phyloP scores from a whole-genome alignment of 2,329 filamentous ascomycete species.

The Anisogramma anomala region DNA sequence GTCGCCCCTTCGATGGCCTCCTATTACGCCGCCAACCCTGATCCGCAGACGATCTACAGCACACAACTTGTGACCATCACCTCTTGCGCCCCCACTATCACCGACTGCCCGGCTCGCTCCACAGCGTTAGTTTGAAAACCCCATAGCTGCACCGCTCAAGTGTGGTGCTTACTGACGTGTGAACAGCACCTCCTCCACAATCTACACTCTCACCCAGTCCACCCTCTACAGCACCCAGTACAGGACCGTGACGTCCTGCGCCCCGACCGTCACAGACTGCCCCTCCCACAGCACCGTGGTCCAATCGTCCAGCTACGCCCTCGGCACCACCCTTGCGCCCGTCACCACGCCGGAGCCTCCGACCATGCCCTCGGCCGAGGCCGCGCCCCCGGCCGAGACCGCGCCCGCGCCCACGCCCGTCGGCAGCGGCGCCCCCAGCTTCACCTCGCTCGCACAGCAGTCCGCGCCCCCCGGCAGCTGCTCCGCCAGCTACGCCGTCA shows the following conservation, averaged over 20 bases:
- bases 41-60: constrained; percentile 39
- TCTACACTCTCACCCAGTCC: constrained; percentile 50
- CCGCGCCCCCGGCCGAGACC: constrained; percentile 26
- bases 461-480: constrained; percentile 22
- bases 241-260: constrained; percentile 51
- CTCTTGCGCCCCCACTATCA: constrained; percentile 42
- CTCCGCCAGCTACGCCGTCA: constrained; percentile 31
- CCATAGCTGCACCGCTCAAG: too few species aligned
- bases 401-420: constrained; percentile 23
- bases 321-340: constrained; percentile 27
- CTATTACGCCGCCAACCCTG: constrained; percentile 14
- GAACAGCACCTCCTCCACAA: constrained; percentile 38
- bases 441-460: constrained; percentile 13
- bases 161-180: neutral
- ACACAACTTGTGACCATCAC: constrained; percentile 51
- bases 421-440: constrained; percentile 11
- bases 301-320: constrained; percentile 25
- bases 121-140: constrained; percentile 21
- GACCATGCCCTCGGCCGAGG: constrained; percentile 26
- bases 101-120: constrained; percentile 35
- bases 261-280: constrained; percentile 41
- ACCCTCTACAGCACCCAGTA: constrained; percentile 47
- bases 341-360: constrained; percentile 25
- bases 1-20: constrained; percentile 36
- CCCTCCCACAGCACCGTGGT: constrained; percentile 24